Percentiles rank a stretch among this genome's conserved stretches.
These are phyloP conservation scores for Jatropha podagrica DNA, from an alignment of 441 rosid species.

Conservation along the genomic window DNA sequence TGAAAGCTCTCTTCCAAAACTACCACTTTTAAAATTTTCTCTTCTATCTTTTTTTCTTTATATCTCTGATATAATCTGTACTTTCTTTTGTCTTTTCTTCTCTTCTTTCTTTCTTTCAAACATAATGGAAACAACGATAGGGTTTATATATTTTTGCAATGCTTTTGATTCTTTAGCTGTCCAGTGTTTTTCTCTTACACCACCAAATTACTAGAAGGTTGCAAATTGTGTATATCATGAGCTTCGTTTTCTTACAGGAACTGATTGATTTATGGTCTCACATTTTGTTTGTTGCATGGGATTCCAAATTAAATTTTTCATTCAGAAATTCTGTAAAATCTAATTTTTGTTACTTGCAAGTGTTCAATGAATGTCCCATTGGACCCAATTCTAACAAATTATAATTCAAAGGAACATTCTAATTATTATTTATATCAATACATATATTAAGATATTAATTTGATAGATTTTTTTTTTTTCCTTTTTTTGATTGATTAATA, in stretches of 20 bases:
- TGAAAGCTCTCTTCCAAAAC: constrained; percentile 20
- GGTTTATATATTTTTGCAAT: background rate
- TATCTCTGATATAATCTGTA: constrained; percentile 27
- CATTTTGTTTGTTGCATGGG: background rate
- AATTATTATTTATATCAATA: too few relatives aligned
- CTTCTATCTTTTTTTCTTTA: background rate
- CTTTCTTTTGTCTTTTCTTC: constrained; percentile 45
- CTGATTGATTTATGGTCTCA: too few relatives aligned
- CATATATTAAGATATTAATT: too few relatives aligned
- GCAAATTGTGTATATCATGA: background rate
- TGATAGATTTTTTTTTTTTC: too few relatives aligned
- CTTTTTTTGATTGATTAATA: too few relatives aligned
- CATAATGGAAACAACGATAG: constrained; percentile 7
- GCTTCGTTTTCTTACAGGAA: too few relatives aligned
- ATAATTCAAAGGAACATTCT: too few relatives aligned
- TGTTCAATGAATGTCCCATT: background rate
- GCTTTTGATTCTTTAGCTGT: background rate
- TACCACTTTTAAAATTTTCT: background rate
- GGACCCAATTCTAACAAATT: background rate
- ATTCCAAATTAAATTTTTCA: background rate
- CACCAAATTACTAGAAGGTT: too few relatives aligned
- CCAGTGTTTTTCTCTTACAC: too few relatives aligned
- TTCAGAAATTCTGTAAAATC: background rate
- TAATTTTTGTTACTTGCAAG: background rate
- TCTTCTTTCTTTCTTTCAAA: background rate